Evolutionary conservation across 2,329 filamentous ascomycete species (phyloP).

Genomic region (Colletotrichum sp.): DNA sequence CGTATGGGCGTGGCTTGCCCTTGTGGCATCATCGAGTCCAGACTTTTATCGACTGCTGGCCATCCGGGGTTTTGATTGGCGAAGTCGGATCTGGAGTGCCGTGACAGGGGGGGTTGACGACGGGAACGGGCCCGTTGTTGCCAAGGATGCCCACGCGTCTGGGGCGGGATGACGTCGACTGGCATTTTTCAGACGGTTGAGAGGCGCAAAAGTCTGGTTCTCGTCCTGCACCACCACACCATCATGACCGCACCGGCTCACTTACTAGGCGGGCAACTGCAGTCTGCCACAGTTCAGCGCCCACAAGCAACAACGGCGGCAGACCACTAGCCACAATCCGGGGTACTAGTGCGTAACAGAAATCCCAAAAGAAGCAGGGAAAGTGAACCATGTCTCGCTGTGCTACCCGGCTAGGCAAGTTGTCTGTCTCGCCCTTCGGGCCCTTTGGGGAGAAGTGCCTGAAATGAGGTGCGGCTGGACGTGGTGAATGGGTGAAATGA

Average conservation of each 20-base stretch:
- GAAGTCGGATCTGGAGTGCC: slow-evolving; percentile 16
- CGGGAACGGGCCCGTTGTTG: background rate
- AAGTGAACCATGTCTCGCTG: background rate
- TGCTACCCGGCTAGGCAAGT: background rate
- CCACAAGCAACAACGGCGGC: background rate
- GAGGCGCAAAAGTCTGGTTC: background rate
- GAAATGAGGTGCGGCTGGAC: background rate
- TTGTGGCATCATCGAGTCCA: background rate
- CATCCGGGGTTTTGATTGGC: slow-evolving; percentile 2
- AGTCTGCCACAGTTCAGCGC: background rate
- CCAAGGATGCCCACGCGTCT: slow-evolving; percentile 11
- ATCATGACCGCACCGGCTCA: background rate
- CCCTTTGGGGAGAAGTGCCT: background rate
- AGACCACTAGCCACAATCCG: slow-evolving; percentile 15
- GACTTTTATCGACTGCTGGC: background rate
- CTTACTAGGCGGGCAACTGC: background rate
- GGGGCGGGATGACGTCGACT: slow-evolving; percentile 18
- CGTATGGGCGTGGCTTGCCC: slow-evolving; percentile 10
- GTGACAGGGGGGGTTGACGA: background rate
- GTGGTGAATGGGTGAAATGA: background rate
- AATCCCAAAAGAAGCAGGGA: background rate
- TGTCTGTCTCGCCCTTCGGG: background rate
- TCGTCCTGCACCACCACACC: background rate
- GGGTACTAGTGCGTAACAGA: slow-evolving; percentile 9
- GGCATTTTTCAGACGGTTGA: background rate